Base-by-base conservation (phyloP, 2,329 filamentous ascomycete species). In the Didymella segeticola region DNA sequence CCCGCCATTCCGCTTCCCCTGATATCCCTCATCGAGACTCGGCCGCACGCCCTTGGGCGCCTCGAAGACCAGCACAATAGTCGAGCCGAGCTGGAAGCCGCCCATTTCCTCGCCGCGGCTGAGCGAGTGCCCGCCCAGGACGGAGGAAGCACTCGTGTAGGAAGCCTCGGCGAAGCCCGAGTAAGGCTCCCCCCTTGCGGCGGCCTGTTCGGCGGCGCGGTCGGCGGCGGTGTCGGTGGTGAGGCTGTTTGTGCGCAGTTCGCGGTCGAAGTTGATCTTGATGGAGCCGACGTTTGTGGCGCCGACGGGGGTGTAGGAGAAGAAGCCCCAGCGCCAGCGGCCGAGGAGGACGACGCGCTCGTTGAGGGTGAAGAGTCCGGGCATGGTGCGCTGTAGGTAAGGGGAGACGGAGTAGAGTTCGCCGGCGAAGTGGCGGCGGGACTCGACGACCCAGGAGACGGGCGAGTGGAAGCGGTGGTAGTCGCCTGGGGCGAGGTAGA, bases 391-490 rank as follows among this genome's bases (percentile, higher is more conserved):
- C 74, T 97, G 93, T 11, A 99, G 84, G 75, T 97, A 99, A 0
- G 95, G 95, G 0, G 91, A 96, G 4, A 99, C 95, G 47, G 89
- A 93, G 80, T 90, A 99, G 8, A 99, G 83, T 76, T 99, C 96
- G 53, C 95, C 95, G 0, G 95, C 93, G 72, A 99, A 99, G 78
- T 99, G 95, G n/a, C 95, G 90, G 36, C 96, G 87, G 61, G 88
- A 88, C 76, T 97, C 90, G 27, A 95, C 95, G 14, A 99, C 92
- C 95, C 95, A 99, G 64, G 91, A 89, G 2, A 91, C 88, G 0
- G 95, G 95, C 1, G 91, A 96, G 79, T 99, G 96, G 80, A 98
- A 99, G 61, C 93, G 90, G 78, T 99, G 95, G 78, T 99, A 99
- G 79, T 99, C 96, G 43, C 95, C 95, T 0, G 95, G 95, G 0